Evolutionary conservation across 768 basidiomycete genomes (phyloP).

Genomic region (Mycena olivaceomarginata): DNA sequence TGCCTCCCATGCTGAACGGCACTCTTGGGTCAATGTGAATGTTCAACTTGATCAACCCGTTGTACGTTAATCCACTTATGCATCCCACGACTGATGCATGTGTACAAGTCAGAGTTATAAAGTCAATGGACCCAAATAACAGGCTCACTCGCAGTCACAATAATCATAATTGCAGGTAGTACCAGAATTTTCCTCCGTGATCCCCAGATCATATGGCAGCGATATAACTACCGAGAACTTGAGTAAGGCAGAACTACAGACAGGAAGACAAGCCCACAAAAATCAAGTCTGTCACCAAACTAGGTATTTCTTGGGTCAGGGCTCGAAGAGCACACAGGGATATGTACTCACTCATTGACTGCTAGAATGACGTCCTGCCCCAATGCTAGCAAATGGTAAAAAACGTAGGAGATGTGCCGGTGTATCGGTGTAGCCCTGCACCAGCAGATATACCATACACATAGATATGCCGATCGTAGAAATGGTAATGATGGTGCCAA

Average conservation of each 20-base stretch:
- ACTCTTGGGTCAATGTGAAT: slow-evolving; percentile 10
- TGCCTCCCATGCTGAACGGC: slow-evolving; percentile 17
- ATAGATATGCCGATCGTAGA: neutral
- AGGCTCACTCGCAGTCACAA: slow-evolving; percentile 6
- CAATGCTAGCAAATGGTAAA: slow-evolving; percentile 14
- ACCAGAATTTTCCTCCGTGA: slow-evolving; percentile 14
- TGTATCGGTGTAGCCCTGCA: neutral
- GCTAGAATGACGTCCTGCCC: slow-evolving; percentile 22
- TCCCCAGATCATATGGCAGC: slow-evolving; percentile 29
- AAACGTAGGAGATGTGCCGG: neutral
- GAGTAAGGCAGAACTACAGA: neutral
- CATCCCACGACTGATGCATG: slow-evolving; percentile 11
- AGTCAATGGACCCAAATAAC: neutral
- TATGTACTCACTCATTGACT: slow-evolving; percentile 16
- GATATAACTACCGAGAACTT: slow-evolving; percentile 6
- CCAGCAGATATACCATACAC: slow-evolving; percentile 12
- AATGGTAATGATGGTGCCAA: neutral
- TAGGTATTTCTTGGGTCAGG: neutral
- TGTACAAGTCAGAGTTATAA: neutral
- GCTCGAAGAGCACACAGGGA: neutral
- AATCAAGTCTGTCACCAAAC: slow-evolving; percentile 27
- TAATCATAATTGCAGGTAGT: slow-evolving; percentile 3
- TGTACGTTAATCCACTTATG: slow-evolving; percentile 12
- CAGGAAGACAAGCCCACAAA: neutral
- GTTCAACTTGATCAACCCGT: slow-evolving; percentile 10